phyloP scores from a whole-genome alignment of 83 land plant genomes.

The Picea abies region DNA sequence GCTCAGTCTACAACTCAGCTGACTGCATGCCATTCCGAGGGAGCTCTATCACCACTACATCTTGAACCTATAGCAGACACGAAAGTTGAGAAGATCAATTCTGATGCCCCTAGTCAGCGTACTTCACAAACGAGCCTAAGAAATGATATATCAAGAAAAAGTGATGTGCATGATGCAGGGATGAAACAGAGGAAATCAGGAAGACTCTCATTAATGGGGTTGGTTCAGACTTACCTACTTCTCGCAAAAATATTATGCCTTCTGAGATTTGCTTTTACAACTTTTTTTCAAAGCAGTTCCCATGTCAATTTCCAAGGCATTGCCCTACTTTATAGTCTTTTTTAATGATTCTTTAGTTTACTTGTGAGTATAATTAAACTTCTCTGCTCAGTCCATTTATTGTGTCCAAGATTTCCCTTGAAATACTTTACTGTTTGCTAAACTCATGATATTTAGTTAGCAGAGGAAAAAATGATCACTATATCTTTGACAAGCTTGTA shows the following conservation, averaged over 20 bases:
- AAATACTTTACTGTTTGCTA: not conserved
- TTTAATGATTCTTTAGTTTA: not conserved
- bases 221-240: conserved; percentile 1
- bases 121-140: conserved; percentile 27
- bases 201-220: conserved; percentile 60
- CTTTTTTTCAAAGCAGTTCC: not conserved
- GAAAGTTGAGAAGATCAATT: conserved; percentile 1
- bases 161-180: conserved; percentile 14
- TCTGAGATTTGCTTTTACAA: not conserved
- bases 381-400: not conserved
- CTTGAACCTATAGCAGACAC: not conserved
- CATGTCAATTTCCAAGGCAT: not conserved
- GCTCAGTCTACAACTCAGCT: conserved; percentile 21
- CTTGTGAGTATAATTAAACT: not conserved
- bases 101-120: conserved; percentile 18
- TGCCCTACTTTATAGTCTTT: not conserved
- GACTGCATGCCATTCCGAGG: conserved; percentile 16
- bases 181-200: conserved; percentile 33
- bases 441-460: not conserved
- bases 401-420: not conserved
- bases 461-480: not conserved
- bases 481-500: not conserved
- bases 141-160: conserved; percentile 20
- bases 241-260: not conserved
- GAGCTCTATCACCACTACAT: conserved; percentile 20